These are phyloP conservation scores for Fusarium chuoi DNA, from an alignment of 2,329 filamentous ascomycete species.

Conservation along the genomic window DNA sequence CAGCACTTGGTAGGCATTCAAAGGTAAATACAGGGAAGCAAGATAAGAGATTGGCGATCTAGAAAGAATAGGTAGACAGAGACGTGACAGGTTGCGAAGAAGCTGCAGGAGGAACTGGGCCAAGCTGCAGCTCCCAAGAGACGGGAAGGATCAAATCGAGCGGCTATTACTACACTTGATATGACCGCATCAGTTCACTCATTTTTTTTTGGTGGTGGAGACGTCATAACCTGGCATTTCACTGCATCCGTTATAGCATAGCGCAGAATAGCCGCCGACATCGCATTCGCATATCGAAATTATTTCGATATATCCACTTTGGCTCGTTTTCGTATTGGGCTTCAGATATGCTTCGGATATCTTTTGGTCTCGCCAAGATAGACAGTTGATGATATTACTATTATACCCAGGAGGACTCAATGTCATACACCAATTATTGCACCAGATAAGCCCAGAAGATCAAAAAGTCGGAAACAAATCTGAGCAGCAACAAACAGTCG, in stretches of 20 bases:
- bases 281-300: conserved; percentile 36
- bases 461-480: conserved; percentile 26
- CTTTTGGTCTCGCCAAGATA: conserved; percentile 26
- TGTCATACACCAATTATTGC: conserved; percentile 35
- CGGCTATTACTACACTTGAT: conserved; percentile 16
- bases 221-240: conserved; percentile 40
- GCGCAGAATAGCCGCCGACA: conserved; percentile 29
- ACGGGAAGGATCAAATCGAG: conserved; percentile 11
- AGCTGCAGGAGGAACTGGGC: conserved; percentile 2
- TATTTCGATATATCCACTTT: conserved; percentile 29
- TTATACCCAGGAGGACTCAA: conserved; percentile 19
- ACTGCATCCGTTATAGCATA: conserved; percentile 8
- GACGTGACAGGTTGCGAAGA: background rate
- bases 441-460: conserved; percentile 8
- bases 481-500: conserved; percentile 9
- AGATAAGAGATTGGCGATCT: background rate
- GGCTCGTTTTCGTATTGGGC: conserved; percentile 38
- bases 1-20: conserved; percentile 13
- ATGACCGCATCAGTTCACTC: conserved; percentile 40
- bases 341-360: background rate
- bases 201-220: conserved; percentile 30
- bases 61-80: background rate
- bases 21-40: conserved; percentile 4
- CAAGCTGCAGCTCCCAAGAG: conserved; percentile 18
- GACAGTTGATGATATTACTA: conserved; percentile 39